These are phyloP conservation scores for Vicia villosa DNA, from an alignment of 306 rosid genomes.

Conservation along the genomic window DNA sequence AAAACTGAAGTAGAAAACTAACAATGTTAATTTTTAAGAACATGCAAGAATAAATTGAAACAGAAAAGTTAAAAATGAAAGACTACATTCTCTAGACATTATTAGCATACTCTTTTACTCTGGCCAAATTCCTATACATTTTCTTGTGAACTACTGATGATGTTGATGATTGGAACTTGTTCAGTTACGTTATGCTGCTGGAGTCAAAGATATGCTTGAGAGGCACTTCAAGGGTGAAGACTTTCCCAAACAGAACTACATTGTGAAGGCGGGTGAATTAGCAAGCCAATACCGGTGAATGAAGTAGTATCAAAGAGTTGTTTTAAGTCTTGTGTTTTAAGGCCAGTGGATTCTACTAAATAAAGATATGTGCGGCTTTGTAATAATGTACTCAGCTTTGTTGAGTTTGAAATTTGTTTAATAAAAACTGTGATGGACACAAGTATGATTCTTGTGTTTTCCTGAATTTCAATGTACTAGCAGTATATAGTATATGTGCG, in stretches of 20 bases:
- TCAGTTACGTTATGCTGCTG: slow-evolving; percentile 91
- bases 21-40: not conserved
- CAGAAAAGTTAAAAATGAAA: no score
- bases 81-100: not conserved
- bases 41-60: no score
- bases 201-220: slow-evolving; percentile 90
- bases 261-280: slow-evolving; percentile 84
- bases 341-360: slow-evolving; percentile 16
- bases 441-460: slow-evolving; percentile 3
- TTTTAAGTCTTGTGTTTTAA: slow-evolving; percentile 24
- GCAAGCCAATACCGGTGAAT: slow-evolving; percentile 85
- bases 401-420: slow-evolving; percentile 17
- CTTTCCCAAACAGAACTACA: slow-evolving; percentile 87
- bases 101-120: not conserved
- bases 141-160: slow-evolving; percentile 19
- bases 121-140: not conserved
- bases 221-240: slow-evolving; percentile 91
- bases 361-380: slow-evolving; percentile 20
- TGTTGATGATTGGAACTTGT: slow-evolving; percentile 12
- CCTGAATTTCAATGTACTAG: slow-evolving; percentile 4
- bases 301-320: not conserved
- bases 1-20: not conserved
- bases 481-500: not conserved
- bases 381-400: slow-evolving; percentile 9
- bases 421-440: slow-evolving; percentile 27